These are phyloP conservation scores for Falciphora oryzae DNA, from an alignment of 2,329 filamentous ascomycete species.

Conservation along the genomic window DNA sequence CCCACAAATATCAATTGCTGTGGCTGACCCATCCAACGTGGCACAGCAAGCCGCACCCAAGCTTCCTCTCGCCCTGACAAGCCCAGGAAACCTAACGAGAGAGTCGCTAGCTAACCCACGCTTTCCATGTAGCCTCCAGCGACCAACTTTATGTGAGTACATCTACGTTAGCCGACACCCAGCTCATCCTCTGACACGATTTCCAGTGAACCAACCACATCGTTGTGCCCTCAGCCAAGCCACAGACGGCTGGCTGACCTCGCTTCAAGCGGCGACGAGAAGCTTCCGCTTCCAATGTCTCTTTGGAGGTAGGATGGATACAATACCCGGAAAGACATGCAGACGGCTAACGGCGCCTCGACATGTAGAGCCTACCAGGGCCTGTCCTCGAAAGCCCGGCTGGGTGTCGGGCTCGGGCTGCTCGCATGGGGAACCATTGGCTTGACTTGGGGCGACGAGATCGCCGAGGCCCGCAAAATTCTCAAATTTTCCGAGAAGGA, in stretches of 20 bases:
- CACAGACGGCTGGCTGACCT: too few species aligned
- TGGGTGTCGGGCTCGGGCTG: constrained; percentile 66
- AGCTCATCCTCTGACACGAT: neutral
- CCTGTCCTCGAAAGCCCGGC: constrained; percentile 63
- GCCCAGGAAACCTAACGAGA: too few species aligned
- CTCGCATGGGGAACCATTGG: constrained; percentile 72
- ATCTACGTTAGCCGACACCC: neutral
- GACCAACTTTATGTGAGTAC: neutral
- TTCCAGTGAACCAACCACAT: too few species aligned
- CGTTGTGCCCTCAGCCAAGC: too few species aligned
- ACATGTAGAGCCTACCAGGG: constrained; percentile 58
- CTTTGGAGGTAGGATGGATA: neutral
- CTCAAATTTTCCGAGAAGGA: constrained; percentile 69
- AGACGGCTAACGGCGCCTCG: neutral
- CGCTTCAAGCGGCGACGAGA: too few species aligned
- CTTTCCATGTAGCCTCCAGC: neutral
- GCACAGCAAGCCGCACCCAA: too few species aligned
- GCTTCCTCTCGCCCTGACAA: too few species aligned
- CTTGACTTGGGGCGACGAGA: constrained; percentile 65
- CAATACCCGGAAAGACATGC: neutral
- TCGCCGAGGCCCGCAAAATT: constrained; percentile 63
- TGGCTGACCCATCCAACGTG: neutral
- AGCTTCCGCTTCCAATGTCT: neutral
- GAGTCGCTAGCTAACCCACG: neutral
- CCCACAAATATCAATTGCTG: neutral